These are phyloP conservation scores for Massariosphaeria phaeospora DNA, from an alignment of 495 filamentous ascomycete genomes.

Conservation along the genomic window DNA sequence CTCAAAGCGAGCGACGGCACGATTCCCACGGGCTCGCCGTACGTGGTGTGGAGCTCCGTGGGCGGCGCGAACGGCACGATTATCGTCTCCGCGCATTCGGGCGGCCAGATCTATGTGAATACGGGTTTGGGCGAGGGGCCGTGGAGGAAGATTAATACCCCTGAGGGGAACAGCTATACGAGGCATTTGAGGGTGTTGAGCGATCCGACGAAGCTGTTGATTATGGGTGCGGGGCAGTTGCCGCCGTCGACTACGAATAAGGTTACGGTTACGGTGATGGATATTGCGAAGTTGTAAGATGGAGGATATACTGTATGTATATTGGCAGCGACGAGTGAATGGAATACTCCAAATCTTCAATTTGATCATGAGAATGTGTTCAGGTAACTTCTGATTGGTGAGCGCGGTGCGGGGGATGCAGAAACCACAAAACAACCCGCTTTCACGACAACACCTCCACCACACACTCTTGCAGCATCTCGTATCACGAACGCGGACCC, in stretches of 20 bases:
- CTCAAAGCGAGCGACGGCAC: slow-evolving; percentile 48
- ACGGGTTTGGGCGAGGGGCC: slow-evolving; percentile 49
- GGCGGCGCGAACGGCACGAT: slow-evolving; percentile 39
- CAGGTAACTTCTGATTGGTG: no score
- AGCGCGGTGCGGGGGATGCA: no score
- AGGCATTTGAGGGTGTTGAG: slow-evolving; percentile 45
- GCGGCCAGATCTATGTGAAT: slow-evolving; percentile 56
- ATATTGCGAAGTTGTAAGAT: slow-evolving; percentile 14
- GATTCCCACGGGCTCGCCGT: slow-evolving; percentile 46
- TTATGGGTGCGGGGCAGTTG: slow-evolving; percentile 44
- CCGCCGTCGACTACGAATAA: slow-evolving; percentile 44
- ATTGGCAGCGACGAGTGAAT: no score
- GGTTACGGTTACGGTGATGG: slow-evolving; percentile 44
- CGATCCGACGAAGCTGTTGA: slow-evolving; percentile 36
- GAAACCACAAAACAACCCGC: no score
- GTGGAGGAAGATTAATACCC: slow-evolving; percentile 52
- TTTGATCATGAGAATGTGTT: no score
- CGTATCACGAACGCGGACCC: no score
- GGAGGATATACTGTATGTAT: neutral
- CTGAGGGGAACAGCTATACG: slow-evolving; percentile 49
- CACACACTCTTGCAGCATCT: no score
- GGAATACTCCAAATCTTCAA: no score
- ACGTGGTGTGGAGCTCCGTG: slow-evolving; percentile 38
- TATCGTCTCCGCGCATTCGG: slow-evolving; percentile 51
- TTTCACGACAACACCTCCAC: no score